phyloP scores from a whole-genome alignment of 2,329 filamentous ascomycete species.

The Fusarium duplospermum region DNA sequence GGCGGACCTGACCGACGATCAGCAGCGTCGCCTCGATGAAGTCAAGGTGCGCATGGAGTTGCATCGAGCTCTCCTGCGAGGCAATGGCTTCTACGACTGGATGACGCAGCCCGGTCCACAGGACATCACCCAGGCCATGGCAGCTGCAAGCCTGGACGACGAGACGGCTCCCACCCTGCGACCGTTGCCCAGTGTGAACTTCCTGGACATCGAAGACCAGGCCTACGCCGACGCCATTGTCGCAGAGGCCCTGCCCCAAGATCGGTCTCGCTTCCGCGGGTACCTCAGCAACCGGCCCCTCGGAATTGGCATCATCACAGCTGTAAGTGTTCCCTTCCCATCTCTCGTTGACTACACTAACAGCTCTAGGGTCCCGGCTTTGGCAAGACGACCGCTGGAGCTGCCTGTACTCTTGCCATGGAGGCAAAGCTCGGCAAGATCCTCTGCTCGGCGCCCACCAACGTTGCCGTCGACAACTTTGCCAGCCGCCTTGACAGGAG shows the following conservation, averaged over 20 bases:
- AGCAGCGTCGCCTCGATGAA: too few species aligned
- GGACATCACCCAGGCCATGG: too few species aligned
- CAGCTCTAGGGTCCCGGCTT: conserved; percentile 26
- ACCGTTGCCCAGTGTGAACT: not conserved
- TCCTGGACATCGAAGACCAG: not conserved
- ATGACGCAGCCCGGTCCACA: too few species aligned
- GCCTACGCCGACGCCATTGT: conserved; percentile 16
- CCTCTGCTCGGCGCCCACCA: conserved; percentile 17
- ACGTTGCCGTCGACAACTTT: conserved; percentile 24
- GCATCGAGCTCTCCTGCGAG: too few species aligned
- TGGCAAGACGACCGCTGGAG: conserved; percentile 28
- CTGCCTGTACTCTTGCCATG: conserved; percentile 24
- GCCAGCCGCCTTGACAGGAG: conserved; percentile 7
- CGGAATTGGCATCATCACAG: conserved; percentile 21
- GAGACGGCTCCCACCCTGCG: too few species aligned
- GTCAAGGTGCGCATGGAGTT: too few species aligned
- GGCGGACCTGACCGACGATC: too few species aligned
- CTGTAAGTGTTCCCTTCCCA: conserved; percentile 13
- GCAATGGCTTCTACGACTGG: too few species aligned
- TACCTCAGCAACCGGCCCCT: conserved; percentile 23
- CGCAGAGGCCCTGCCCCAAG: conserved; percentile 14
- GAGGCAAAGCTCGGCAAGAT: conserved; percentile 7
- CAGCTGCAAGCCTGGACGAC: too few species aligned
- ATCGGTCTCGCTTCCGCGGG: conserved; percentile 17
- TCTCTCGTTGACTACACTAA: not conserved